Evolutionary conservation across 2,329 filamentous ascomycete genomes (phyloP).

Genomic region (Clarireedia sp.): DNA sequence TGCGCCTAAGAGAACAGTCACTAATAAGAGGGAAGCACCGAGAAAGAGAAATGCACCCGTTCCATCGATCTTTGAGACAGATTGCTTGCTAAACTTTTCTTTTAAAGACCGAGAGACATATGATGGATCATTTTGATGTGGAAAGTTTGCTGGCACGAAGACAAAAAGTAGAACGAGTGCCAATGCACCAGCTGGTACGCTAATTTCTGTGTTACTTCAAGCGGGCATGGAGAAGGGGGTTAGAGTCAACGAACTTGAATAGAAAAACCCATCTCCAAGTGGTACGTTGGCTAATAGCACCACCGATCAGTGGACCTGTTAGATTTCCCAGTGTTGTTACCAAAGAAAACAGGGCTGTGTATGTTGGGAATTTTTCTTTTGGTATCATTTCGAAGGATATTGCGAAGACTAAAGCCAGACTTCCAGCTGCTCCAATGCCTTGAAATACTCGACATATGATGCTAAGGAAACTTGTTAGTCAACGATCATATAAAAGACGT

Average conservation of each 20-base stretch:
- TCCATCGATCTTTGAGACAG: neutral
- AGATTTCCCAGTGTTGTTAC: slow-evolving; percentile 11
- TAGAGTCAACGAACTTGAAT: neutral
- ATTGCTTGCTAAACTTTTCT: neutral
- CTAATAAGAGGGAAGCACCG: neutral
- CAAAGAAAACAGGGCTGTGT: slow-evolving; percentile 5
- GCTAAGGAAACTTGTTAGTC: neutral
- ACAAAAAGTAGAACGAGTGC: neutral
- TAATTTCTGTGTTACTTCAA: too few species aligned
- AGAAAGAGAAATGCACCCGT: neutral
- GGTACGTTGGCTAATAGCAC: slow-evolving; percentile 29
- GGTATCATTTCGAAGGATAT: neutral
- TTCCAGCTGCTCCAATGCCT: slow-evolving; percentile 41
- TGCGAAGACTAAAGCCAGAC: slow-evolving; percentile 22
- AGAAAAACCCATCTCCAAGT: slow-evolving; percentile 27
- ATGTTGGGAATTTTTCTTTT: slow-evolving; percentile 22
- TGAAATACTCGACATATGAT: slow-evolving; percentile 16
- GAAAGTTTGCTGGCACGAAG: neutral
- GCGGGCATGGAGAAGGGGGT: too few species aligned
- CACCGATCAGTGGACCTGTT: slow-evolving; percentile 28
- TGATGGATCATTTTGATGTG: neutral
- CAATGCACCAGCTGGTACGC: neutral
- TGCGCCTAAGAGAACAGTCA: neutral
- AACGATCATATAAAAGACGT: neutral
- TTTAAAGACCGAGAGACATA: neutral